These are phyloP conservation scores for Albifimbria verrucaria DNA, from an alignment of 2,329 filamentous ascomycete genomes.

Conservation along the genomic window DNA sequence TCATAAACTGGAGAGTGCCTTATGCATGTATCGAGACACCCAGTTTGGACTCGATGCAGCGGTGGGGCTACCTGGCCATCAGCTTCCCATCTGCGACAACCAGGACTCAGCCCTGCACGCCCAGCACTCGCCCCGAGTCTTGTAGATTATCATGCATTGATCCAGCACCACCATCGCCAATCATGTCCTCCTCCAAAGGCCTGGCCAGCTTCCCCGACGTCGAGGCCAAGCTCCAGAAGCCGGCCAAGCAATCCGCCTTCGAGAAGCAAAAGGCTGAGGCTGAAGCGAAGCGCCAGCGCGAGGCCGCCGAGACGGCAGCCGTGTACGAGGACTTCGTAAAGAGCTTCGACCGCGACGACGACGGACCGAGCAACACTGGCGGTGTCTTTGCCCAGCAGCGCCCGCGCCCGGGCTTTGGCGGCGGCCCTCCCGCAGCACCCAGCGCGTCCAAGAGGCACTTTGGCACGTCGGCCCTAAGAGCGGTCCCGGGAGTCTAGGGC, in stretches of 20 bases:
- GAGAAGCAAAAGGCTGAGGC: constrained; percentile 86
- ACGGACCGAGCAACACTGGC: constrained; percentile 28
- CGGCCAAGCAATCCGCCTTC: constrained; percentile 80
- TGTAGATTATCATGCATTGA: constrained; percentile 1
- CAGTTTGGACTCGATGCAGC: not conserved
- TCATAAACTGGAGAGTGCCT: too few relatives aligned
- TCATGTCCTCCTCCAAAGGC: constrained; percentile 48
- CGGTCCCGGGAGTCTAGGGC: constrained; percentile 61
- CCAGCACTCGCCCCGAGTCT: too few relatives aligned
- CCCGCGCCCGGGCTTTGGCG: constrained; percentile 24
- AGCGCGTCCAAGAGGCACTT: constrained; percentile 60
- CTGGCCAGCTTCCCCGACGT: constrained; percentile 65
- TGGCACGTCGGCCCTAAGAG: constrained; percentile 54
- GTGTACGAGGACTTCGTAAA: constrained; percentile 87
- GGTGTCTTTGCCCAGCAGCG: constrained; percentile 13
- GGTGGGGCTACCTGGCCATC: not conserved
- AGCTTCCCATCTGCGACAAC: not conserved
- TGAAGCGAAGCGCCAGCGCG: constrained; percentile 80
- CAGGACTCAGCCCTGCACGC: not conserved
- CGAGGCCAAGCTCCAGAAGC: constrained; percentile 73
- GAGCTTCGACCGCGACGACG: constrained; percentile 64
- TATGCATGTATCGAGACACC: constrained; percentile 2
- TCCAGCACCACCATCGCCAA: not conserved
- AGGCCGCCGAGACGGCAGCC: constrained; percentile 82
- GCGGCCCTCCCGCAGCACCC: constrained; percentile 16